phyloP scores from a whole-genome alignment of 352 stramenopile species.

The Phytopythium aichiense region DNA sequence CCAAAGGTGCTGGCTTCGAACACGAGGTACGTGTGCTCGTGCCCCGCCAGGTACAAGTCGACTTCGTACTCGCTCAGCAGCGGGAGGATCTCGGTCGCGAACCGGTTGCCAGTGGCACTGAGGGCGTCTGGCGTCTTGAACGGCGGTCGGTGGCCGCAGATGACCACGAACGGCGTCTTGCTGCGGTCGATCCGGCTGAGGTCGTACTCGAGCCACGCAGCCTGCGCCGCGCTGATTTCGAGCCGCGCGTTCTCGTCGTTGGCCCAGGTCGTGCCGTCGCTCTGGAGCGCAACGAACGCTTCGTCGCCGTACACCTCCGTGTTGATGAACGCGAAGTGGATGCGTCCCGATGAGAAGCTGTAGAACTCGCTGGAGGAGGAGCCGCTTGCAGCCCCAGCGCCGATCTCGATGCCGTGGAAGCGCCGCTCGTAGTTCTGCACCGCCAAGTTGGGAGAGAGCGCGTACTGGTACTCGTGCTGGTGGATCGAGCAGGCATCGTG shows the following conservation, averaged over 20 bases:
- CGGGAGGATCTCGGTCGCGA: conserved; percentile 61
- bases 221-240: conserved; percentile 26
- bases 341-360: conserved; percentile 55
- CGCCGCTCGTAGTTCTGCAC: conserved; percentile 74
- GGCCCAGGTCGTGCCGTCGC: conserved; percentile 47
- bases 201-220: conserved; percentile 65
- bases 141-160: conserved; percentile 66
- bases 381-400: conserved; percentile 49
- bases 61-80: conserved; percentile 73
- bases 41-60: conserved; percentile 62
- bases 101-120: conserved; percentile 37
- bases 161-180: conserved; percentile 61
- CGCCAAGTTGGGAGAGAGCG: conserved; percentile 35
- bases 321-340: conserved; percentile 80
- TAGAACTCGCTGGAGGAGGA: conserved; percentile 74
- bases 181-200: conserved; percentile 56
- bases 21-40: conserved; percentile 71
- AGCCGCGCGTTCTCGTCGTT: conserved; percentile 37
- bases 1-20: conserved; percentile 52
- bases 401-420: conserved; percentile 48
- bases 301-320: conserved; percentile 76
- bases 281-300: conserved; percentile 36
- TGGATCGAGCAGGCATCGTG: neutral
- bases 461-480: conserved; percentile 73
- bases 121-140: conserved; percentile 62